Evolutionary conservation across 2,329 filamentous ascomycete species (phyloP), one percentile per base, ranked within the genome.

Genomic region (Trichoderma cornu-damae): DNA sequence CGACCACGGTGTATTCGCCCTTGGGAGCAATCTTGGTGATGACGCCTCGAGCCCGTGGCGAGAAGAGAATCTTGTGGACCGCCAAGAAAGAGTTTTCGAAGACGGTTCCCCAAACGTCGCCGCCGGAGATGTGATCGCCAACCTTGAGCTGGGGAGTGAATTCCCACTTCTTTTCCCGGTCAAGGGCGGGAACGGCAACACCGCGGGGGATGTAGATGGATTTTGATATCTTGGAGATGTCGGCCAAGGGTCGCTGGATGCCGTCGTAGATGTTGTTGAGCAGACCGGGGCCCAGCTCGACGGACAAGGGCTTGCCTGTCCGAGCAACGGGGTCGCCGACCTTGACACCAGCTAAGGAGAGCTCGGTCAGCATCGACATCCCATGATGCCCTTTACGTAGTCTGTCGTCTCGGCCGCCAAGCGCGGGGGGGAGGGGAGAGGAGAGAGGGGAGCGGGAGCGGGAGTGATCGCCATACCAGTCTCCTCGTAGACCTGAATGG

Each of bases 261-360:
- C 94, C 94, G 73, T 99, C 94, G 81, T 97, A 99, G 74, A 99
- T 99, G 65, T 94, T 96, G 78, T 97, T 93, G 83, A 99, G 90
- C 73, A 99, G 80, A 72, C 94, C 94, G 62, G 94, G 94, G 50
- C 94, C 94, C 47, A 99, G 87, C 75, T 99, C 94, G 75, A 99
- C 94, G 59, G 94, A 96, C 57, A 99, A 80, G 62, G 94, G 94
- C 82, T 97, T 96, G 74, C 91, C 90, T 58, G 93, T 96, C 69
- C 93, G 85, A 61, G 78, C 69, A 65, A 99, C 94, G 50, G 94
- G 94, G 71, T 99, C 94, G 70, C 94, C 94, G 64, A 99, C 92
- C 65, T 85, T 96, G 65, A 99, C 88, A 77, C 94, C 94, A 73
- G 93, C 94, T 92, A 18, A n/a, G 20, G n/a, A 30, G 28, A 24